phyloP scores from a whole-genome alignment of 2,329 filamentous ascomycete species.

The Calonectria crousiana region DNA sequence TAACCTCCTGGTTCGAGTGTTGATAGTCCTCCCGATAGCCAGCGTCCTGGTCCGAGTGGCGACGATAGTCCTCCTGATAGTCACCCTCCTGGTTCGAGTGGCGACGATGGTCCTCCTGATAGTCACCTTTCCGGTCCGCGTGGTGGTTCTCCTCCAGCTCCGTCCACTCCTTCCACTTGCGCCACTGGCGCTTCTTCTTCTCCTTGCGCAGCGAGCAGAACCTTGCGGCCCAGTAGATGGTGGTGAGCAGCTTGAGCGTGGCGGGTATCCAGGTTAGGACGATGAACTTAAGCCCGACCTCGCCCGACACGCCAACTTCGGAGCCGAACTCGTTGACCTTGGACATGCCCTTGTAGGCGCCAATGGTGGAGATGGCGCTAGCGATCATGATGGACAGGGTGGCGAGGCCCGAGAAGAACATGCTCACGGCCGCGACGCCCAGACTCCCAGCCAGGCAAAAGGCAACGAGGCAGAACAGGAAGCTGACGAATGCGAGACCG shows the following conservation, averaged over 20 bases:
- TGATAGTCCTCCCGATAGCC: too few relatives aligned
- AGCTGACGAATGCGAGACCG: background rate
- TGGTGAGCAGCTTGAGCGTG: constrained; percentile 1
- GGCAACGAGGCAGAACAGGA: background rate
- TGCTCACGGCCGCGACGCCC: constrained; percentile 6
- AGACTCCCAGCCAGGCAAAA: constrained; percentile 1
- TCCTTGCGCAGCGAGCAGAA: constrained; percentile 1
- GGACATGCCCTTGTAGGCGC: constrained; percentile 6
- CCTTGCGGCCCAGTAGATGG: background rate
- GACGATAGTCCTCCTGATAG: too few relatives aligned
- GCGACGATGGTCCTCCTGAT: background rate
- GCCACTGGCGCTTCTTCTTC: constrained; percentile 13
- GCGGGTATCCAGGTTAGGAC: constrained; percentile 7
- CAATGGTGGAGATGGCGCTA: constrained; percentile 6
- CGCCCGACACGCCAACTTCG: constrained; percentile 3
- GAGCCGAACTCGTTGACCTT: background rate
- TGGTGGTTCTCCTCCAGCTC: constrained; percentile 1
- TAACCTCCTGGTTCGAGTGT: background rate
- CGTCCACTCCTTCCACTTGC: constrained; percentile 10
- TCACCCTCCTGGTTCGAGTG: too few relatives aligned
- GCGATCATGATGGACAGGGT: background rate
- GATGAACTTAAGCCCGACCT: constrained; percentile 7
- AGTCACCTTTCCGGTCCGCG: background rate
- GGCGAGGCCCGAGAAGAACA: background rate
- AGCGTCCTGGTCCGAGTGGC: too few relatives aligned